Evolutionary conservation across 768 basidiomycete genomes (phyloP), one percentile per base, ranked within the genome.

Genomic region (Rhizopogon salebrosus): DNA sequence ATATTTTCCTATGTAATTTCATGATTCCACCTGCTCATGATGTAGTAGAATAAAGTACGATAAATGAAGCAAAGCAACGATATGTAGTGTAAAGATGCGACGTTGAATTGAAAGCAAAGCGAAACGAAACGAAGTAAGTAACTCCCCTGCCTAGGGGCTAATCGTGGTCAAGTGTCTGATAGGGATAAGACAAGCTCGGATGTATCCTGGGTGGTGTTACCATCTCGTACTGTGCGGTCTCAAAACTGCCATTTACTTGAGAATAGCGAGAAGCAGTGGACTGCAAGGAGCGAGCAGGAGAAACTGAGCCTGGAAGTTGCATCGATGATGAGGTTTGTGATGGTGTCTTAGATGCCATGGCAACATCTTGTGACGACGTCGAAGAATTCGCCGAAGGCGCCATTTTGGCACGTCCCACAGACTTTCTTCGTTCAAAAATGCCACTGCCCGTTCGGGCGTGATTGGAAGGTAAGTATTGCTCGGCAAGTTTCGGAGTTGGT

Each of bases 211-310:
- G 84, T 20, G 60, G 74, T 22, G 80, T 77, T 27, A 85, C 76
- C 35, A 84, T 77, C 68, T 87, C 86, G 60, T 85, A 86, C 60
- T 85, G 83, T 14, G 83, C 80, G 13, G 71, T 74, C 59, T 89
- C 85, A 53, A 84, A 76, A 62, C 81, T 84, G 35, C 76, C 75
- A 45, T 70, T 72, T 52, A 53, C 46, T 14, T 61, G 53, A 31
- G 63, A 60, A 50, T 59, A 54, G 57, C 60, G 61, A 46, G 64
- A 64, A 43, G 54, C 45, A 14, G 59, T 31, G 4, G 63, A 61
- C 22, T 65, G 46, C 18, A 62, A 56, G 29, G 67, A 64, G 45
- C 56, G 67, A 48, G 61, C 62, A 14, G 67, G 64, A 35, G 70
- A 69, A 29, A 57, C 54, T 49, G 67, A 64, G 27, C 52, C 54